These are phyloP conservation scores for Graphilbum fragrans DNA, from an alignment of 2,329 filamentous ascomycete species.

Conservation along the genomic window DNA sequence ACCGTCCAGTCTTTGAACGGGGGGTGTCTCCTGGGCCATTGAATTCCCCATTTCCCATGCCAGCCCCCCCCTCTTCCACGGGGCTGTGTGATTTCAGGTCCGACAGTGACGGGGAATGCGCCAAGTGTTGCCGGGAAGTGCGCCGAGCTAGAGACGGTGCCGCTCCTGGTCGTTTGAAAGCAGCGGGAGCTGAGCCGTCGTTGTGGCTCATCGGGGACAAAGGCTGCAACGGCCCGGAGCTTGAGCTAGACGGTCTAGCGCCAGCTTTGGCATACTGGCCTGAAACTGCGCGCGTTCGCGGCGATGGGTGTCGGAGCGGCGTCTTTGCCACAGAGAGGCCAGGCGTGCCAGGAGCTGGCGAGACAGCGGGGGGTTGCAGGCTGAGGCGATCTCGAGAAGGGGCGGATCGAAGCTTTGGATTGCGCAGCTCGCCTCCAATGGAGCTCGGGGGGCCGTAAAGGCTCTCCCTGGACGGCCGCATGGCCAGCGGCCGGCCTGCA, in stretches of 20 bases:
- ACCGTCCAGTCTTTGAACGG: conserved; percentile 9
- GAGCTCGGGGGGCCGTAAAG: conserved; percentile 8
- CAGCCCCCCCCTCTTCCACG: too few species aligned
- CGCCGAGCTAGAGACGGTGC: conserved; percentile 3
- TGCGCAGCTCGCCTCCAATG: conserved; percentile 20
- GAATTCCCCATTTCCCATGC: too few species aligned
- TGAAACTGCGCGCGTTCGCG: conserved; percentile 10
- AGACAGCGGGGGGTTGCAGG: conserved; percentile 8
- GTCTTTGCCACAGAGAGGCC: not conserved
- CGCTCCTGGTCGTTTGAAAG: too few species aligned
- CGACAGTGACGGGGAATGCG: not conserved
- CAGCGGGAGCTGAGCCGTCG: too few species aligned
- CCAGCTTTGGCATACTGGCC: conserved; percentile 8
- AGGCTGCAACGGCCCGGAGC: too few species aligned
- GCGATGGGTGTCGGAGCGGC: conserved; percentile 5
- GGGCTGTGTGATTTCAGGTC: too few species aligned
- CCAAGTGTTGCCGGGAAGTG: conserved; percentile 5
- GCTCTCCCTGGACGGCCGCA: not conserved
- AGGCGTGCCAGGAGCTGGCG: not conserved
- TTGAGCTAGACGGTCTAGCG: not conserved
- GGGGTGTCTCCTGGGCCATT: too few species aligned
- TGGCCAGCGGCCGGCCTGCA: not conserved
- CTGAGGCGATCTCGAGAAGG: conserved; percentile 26
- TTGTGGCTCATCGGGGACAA: too few species aligned
- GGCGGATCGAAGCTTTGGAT: conserved; percentile 27